Evolutionary conservation across 2,329 filamentous ascomycete genomes (phyloP).

Genomic region (Cercospora sesami): DNA sequence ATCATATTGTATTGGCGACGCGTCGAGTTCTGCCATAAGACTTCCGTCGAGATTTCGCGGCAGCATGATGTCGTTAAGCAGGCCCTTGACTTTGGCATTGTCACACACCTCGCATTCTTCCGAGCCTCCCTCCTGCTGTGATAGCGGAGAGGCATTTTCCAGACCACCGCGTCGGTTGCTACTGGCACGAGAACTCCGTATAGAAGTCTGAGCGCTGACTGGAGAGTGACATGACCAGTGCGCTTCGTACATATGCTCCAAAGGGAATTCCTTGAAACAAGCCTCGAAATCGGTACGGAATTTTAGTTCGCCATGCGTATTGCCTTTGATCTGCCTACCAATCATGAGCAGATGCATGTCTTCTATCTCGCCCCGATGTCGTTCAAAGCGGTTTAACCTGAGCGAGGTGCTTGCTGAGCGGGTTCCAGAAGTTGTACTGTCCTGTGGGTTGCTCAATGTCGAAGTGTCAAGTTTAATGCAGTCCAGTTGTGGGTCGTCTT

Average conservation of each 20-base stretch:
- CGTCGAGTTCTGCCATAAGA: conserved; percentile 11
- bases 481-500: not conserved
- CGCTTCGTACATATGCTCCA: conserved; percentile 13
- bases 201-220: conserved; percentile 13
- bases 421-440: not conserved
- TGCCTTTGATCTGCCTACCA: not conserved
- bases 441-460: not conserved
- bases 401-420: conserved; percentile 3
- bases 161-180: not conserved
- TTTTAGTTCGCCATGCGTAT: conserved; percentile 7
- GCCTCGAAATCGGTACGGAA: conserved; percentile 18
- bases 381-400: conserved; percentile 12
- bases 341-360: conserved; percentile 13
- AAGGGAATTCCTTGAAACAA: conserved; percentile 20
- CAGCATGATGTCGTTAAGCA: conserved; percentile 9
- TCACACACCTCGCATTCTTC: conserved; percentile 2
- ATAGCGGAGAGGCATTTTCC: not conserved
- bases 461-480: not conserved
- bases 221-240: conserved; percentile 14
- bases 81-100: conserved; percentile 6
- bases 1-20: not conserved
- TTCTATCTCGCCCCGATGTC: not conserved
- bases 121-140: not conserved
- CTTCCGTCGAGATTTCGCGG: conserved; percentile 10
- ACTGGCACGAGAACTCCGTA: not conserved